These are phyloP conservation scores for Tolypocladium cylindrosporum DNA, from an alignment of 2,329 filamentous ascomycete genomes.

Conservation along the genomic window DNA sequence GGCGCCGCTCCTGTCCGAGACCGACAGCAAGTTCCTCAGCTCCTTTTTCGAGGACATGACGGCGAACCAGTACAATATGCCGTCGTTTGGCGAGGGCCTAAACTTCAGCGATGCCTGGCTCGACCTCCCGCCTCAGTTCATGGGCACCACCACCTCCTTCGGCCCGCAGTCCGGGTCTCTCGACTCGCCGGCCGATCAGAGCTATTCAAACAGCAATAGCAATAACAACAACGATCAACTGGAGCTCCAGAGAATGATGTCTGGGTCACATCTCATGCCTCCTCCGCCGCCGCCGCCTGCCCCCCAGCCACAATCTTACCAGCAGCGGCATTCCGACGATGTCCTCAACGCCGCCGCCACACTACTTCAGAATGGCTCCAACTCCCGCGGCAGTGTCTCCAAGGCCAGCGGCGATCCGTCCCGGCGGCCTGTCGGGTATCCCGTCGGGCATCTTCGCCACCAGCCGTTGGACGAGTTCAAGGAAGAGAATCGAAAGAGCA, in stretches of 20 bases:
- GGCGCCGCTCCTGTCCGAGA: constrained; percentile 54
- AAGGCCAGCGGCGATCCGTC: constrained; percentile 16
- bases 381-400: constrained; percentile 8
- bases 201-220: constrained; percentile 4
- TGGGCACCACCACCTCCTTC: constrained; percentile 55
- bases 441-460: constrained; percentile 30
- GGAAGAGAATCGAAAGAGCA: constrained; percentile 25
- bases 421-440: constrained; percentile 19
- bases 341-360: constrained; percentile 47
- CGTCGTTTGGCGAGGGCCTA: constrained; percentile 40
- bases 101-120: constrained; percentile 42
- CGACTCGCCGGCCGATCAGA: constrained; percentile 8
- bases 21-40: constrained; percentile 47
- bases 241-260: constrained; percentile 6
- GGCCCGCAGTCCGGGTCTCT: constrained; percentile 36
- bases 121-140: constrained; percentile 53
- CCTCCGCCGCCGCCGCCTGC: constrained; percentile 23
- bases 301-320: constrained; percentile 8
- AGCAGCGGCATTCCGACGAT: constrained; percentile 34
- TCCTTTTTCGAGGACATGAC: constrained; percentile 47
- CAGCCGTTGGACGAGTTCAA: constrained; percentile 32
- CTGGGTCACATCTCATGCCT: constrained; percentile 23
- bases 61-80: constrained; percentile 37
- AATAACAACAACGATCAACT: constrained; percentile 3
- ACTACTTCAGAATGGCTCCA: constrained; percentile 33